phyloP scores from a whole-genome alignment of 257 asterid species.

The Salvia miltiorrhiza region DNA sequence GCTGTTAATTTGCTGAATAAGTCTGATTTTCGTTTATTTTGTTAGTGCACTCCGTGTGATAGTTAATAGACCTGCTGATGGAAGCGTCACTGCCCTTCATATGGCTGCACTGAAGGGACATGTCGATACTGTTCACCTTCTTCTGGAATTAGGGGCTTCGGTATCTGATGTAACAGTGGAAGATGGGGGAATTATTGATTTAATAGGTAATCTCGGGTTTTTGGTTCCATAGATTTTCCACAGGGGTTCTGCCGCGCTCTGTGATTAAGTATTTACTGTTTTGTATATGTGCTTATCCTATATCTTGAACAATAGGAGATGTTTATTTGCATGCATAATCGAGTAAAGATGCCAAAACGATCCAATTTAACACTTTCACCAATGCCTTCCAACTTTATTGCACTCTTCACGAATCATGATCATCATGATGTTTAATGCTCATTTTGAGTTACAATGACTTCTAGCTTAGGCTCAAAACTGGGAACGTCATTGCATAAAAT shows the following conservation, averaged over 20 bases:
- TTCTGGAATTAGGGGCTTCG: constrained; percentile 78
- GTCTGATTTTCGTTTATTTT: background rate
- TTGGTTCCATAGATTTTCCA: too few species aligned
- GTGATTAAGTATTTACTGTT: too few species aligned
- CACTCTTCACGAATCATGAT: too few species aligned
- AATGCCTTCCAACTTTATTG: too few species aligned
- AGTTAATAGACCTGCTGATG: constrained; percentile 75
- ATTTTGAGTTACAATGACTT: background rate
- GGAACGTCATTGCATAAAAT: background rate
- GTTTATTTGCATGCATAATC: too few species aligned
- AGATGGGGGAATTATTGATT: constrained; percentile 75
- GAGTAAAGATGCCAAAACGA: too few species aligned
- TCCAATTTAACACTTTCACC: too few species aligned
- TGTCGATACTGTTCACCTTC: constrained; percentile 60
- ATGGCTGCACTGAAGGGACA: constrained; percentile 91
- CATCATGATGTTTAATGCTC: too few species aligned
- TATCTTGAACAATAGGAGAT: too few species aligned
- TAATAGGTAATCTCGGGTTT: constrained; percentile 51
- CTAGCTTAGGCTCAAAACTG: background rate
- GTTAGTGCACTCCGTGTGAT: constrained; percentile 58
- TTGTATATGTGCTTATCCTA: too few species aligned
- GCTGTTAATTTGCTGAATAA: background rate
- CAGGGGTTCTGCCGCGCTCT: too few species aligned
- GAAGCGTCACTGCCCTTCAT: constrained; percentile 88
- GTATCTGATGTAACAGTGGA: constrained; percentile 57